Evolutionary conservation across 176 grass and related monocot species (phyloP).

Genomic region (Neostapfia colusana): DNA sequence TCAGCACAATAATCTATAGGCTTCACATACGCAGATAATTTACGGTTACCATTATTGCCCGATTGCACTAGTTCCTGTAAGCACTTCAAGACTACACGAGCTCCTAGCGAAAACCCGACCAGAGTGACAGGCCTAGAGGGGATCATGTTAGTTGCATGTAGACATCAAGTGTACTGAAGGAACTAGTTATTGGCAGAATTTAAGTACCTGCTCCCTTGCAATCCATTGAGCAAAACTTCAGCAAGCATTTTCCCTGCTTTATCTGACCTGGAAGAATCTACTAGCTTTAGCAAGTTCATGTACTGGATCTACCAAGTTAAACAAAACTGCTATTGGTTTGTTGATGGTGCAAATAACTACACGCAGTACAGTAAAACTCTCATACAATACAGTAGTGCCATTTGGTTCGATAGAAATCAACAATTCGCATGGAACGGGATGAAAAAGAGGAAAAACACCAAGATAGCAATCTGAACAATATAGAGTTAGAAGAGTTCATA

Average conservation of each 20-base stretch:
- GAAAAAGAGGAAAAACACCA: neutral
- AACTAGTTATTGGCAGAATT: conserved; percentile 4
- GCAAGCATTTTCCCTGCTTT: conserved; percentile 95
- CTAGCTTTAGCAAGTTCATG: conserved; percentile 22
- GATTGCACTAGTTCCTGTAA: conserved; percentile 66
- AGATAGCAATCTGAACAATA: neutral
- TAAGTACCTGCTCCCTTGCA: conserved; percentile 86
- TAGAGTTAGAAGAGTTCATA: conserved; percentile 1
- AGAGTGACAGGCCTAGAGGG: conserved; percentile 80
- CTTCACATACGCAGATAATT: conserved; percentile 8
- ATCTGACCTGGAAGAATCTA: conserved; percentile 69
- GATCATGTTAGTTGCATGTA: conserved; percentile 23
- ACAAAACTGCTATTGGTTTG: neutral
- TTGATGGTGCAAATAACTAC: conserved; percentile 2
- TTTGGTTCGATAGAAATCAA: conserved; percentile 20
- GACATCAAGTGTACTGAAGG: neutral
- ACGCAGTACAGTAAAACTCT: neutral
- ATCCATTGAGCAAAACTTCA: conserved; percentile 79
- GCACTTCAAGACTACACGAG: conserved; percentile 87
- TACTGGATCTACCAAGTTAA: neutral
- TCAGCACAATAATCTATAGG: conserved; percentile 6
- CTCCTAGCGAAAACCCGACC: conserved; percentile 86
- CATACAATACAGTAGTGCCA: neutral
- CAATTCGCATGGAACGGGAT: neutral
- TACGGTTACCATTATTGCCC: conserved; percentile 65